A percentile compares a stretch with the other conserved stretches of the same genome.
Conservation (phyloP, 2,329 filamentous ascomycete genomes). For the Myriosclerotinia scirpicola region DNA sequence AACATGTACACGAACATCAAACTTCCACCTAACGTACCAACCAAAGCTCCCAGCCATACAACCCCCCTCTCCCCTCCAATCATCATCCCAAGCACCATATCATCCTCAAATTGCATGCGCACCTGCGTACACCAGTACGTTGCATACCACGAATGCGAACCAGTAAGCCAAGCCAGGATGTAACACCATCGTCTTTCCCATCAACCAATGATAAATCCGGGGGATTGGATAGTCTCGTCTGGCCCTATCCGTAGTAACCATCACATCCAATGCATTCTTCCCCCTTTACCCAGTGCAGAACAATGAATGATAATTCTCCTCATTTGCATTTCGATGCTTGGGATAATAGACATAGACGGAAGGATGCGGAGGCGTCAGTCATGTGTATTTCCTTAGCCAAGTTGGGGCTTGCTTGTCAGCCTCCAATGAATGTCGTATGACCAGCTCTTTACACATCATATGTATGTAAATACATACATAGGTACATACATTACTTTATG, state of each 20-base stretch:
- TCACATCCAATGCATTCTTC: background rate
- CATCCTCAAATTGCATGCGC: background rate
- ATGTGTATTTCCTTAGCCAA: conserved; percentile 8
- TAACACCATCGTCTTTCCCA: background rate
- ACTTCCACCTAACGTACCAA: background rate
- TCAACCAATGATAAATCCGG: background rate
- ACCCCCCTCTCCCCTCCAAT: background rate
- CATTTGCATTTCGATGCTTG: too few species aligned
- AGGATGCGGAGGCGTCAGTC: conserved; percentile 14
- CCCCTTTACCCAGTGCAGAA: conserved; percentile 15
- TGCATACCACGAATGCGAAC: conserved; percentile 1
- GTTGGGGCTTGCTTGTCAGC: conserved; percentile 15
- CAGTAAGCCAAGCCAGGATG: conserved; percentile 7
- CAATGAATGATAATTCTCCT: too few species aligned
- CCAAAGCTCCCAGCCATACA: background rate
- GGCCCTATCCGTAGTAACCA: conserved; percentile 8
- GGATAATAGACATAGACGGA: too few species aligned
- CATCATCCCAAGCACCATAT: background rate
- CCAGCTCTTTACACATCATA: conserved; percentile 7
- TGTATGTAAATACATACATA: background rate
- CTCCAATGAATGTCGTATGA: conserved; percentile 21
- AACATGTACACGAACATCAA: background rate
- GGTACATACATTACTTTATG: background rate
- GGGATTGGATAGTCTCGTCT: conserved; percentile 6
- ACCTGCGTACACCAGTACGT: conserved; percentile 10